A percentile compares a stretch with the other conserved stretches of the same genome.
Conservation (phyloP, 352 stramenopile species). For the Globisporangium viniferum region DNA sequence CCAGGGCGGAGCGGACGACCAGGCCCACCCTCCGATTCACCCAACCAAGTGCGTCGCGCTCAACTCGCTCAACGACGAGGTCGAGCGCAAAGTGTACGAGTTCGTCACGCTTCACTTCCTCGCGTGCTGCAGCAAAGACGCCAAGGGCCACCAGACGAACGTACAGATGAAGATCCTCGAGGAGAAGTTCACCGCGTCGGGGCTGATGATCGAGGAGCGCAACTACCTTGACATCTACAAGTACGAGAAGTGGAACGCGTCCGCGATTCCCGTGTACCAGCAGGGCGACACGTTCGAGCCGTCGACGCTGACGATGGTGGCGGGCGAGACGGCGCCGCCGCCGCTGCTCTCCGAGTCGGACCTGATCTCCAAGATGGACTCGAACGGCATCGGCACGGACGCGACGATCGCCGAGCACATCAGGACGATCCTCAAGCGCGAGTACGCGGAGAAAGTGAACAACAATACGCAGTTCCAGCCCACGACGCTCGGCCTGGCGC, state of each 20-base stretch:
- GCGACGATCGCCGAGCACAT: conserved; percentile 98
- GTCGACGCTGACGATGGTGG: conserved; percentile 61
- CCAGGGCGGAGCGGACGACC: conserved; percentile 92
- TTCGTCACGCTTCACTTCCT: conserved; percentile 98
- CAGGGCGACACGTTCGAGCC: conserved; percentile 73
- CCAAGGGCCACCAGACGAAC: conserved; percentile 85
- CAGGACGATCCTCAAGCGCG: conserved; percentile 96
- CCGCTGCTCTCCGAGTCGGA: conserved; percentile 90
- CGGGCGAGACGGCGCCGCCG: conserved; percentile 81
- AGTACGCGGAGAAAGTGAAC: conserved; percentile 96
- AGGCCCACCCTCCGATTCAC: conserved; percentile 98
- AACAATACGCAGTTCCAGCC: conserved; percentile 92
- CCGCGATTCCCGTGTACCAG: conserved; percentile 83
- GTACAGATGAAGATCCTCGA: conserved; percentile 84
- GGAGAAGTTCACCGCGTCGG: conserved; percentile 87
- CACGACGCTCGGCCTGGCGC: conserved; percentile 83
- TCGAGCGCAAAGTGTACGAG: conserved; percentile 96
- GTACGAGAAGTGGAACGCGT: conserved; percentile 91
- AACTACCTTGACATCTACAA: conserved; percentile 96
- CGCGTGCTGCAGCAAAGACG: conserved; percentile 97
- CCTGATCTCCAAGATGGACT: conserved; percentile 93
- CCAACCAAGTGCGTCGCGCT: conserved; percentile 93
- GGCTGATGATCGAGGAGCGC: conserved; percentile 89
- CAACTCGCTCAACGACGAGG: conserved; percentile 65
- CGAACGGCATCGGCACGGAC: conserved; percentile 94